A percentile compares a stretch with the other conserved stretches of the same genome.
phyloP scores from a whole-genome alignment of 306 rosid genomes.

The Rosa multiflora region DNA sequence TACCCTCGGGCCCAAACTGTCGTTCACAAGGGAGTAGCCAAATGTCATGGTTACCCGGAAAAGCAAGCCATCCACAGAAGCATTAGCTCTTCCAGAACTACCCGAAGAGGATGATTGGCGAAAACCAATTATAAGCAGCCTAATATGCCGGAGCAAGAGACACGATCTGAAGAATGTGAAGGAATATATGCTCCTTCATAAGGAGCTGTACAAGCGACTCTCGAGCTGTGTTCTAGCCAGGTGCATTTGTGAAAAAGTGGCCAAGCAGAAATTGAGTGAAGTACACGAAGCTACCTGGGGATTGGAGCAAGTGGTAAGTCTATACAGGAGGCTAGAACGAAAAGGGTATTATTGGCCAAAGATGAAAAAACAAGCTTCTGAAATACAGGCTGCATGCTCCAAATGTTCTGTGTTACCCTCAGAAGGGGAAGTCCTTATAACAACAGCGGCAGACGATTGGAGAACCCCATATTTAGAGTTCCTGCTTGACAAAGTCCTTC shows the following conservation, averaged over 20 bases:
- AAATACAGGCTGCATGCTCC: background rate
- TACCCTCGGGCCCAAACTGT: background rate
- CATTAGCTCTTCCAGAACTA: background rate
- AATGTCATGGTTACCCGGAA: background rate
- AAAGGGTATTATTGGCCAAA: background rate
- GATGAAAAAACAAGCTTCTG: background rate
- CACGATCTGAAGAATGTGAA: background rate
- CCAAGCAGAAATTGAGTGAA: background rate
- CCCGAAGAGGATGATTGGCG: background rate
- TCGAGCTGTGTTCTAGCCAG: background rate
- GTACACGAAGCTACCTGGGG: background rate
- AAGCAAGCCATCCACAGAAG: background rate
- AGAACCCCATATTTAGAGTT: background rate
- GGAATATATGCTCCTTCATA: background rate
- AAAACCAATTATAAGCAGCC: accelerated
- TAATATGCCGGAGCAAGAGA: accelerated
- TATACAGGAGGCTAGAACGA: background rate
- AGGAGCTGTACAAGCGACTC: background rate
- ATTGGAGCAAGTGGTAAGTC: background rate
- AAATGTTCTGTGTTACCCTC: too few species aligned
- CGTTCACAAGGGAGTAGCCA: background rate
- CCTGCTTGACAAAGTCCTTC: background rate
- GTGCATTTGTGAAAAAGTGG: too few species aligned
- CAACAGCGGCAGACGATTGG: background rate
- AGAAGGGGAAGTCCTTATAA: accelerated